These are phyloP conservation scores for Podaxis carcinomalis DNA, from an alignment of 768 basidiomycete genomes.

Conservation along the genomic window DNA sequence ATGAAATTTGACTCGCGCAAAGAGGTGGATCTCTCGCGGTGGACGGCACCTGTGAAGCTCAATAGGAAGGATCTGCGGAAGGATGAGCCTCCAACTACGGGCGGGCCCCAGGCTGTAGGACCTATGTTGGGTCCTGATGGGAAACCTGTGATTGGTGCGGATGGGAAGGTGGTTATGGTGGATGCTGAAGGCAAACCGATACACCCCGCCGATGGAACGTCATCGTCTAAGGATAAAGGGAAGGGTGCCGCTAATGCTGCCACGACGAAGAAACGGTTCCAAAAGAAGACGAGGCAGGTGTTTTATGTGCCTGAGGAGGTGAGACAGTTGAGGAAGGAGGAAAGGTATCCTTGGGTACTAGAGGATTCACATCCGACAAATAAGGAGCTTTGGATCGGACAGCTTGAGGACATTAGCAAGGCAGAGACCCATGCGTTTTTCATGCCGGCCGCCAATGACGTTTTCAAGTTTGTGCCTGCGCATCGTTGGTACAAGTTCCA, in stretches of 20 bases:
- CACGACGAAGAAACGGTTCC: slow-evolving; percentile 60
- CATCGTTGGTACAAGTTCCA: slow-evolving; percentile 93
- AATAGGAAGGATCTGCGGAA: slow-evolving; percentile 80
- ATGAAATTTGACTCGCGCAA: slow-evolving; percentile 87
- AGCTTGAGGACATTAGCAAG: slow-evolving; percentile 74
- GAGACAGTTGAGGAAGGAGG: slow-evolving; percentile 77
- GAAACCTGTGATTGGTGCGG: slow-evolving; percentile 74
- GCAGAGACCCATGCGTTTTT: slow-evolving; percentile 76
- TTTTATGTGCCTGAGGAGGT: slow-evolving; percentile 77
- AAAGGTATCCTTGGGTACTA: slow-evolving; percentile 89
- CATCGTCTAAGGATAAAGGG: slow-evolving; percentile 35
- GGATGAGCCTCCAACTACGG: slow-evolving; percentile 32
- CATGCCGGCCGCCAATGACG: slow-evolving; percentile 76
- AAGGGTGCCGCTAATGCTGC: slow-evolving; percentile 34
- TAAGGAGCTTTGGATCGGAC: slow-evolving; percentile 74
- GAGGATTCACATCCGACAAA: slow-evolving; percentile 64
- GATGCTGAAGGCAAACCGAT: slow-evolving; percentile 76
- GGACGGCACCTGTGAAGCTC: slow-evolving; percentile 76
- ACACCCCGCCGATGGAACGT: slow-evolving; percentile 27
- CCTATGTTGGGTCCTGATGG: slow-evolving; percentile 83
- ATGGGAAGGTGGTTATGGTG: slow-evolving; percentile 78
- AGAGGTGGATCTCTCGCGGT: slow-evolving; percentile 61
- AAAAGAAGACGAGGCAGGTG: slow-evolving; percentile 82
- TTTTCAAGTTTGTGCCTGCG: slow-evolving; percentile 85
- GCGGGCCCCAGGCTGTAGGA: slow-evolving; percentile 48